These are phyloP conservation scores for Neopestalotiopsis clavispora DNA, from an alignment of 2,329 filamentous ascomycete species.

Conservation along the genomic window DNA sequence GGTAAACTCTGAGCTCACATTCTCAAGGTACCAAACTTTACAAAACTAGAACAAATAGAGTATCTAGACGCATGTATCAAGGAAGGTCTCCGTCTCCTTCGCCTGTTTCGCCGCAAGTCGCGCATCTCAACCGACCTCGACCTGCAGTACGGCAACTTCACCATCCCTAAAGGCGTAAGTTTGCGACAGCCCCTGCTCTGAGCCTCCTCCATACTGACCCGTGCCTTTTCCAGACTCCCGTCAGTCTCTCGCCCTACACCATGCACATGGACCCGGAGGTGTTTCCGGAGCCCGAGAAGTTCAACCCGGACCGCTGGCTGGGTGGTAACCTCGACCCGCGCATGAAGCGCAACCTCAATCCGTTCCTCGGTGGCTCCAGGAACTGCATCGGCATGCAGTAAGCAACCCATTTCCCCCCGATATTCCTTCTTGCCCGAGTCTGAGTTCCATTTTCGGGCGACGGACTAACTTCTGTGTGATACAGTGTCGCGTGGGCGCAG, in stretches of 20 bases:
- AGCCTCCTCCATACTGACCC: background rate
- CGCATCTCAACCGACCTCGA: constrained; percentile 15
- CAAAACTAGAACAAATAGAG: constrained; percentile 17
- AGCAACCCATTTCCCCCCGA: background rate
- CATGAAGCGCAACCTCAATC: constrained; percentile 15
- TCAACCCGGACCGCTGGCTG: constrained; percentile 18
- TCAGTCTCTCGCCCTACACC: constrained; percentile 15
- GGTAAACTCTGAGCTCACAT: background rate
- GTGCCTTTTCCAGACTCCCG: constrained; percentile 11
- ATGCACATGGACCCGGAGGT: constrained; percentile 18
- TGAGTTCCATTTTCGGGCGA: background rate
- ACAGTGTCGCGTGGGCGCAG: constrained; percentile 14
- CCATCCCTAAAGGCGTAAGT: constrained; percentile 17
- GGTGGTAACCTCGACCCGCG: constrained; percentile 8
- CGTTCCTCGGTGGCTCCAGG: constrained; percentile 16
- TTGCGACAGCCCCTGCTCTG: no score
- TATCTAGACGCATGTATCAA: constrained; percentile 21
- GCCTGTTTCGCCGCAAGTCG: constrained; percentile 13
- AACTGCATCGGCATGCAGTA: constrained; percentile 20
- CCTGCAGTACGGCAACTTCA: constrained; percentile 13
- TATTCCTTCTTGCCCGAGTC: no score
- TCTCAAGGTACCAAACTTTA: constrained; percentile 15
- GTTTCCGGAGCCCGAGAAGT: constrained; percentile 16
- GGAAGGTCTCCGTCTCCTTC: constrained; percentile 18
- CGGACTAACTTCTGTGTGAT: background rate